Percentiles rank a stretch among this genome's conserved stretches.
Conservation (phyloP, 495 filamentous ascomycete species). For the Pseudoneurospora amorphoporcata region DNA sequence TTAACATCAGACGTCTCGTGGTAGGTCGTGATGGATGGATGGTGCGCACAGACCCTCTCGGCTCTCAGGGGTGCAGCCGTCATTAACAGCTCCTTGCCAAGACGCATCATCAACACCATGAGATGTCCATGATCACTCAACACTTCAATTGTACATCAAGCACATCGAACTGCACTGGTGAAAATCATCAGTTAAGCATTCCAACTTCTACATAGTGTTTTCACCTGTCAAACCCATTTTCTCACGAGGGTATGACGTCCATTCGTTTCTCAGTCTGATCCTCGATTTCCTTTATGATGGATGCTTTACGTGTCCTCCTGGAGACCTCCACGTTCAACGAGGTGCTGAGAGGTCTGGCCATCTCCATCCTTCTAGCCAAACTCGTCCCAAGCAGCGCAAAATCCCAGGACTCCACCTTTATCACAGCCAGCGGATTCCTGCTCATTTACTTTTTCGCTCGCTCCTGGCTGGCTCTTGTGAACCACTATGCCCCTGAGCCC, state of each 20-base stretch:
- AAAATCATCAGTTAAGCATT: background rate
- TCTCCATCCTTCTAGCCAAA: slow-evolving; percentile 3
- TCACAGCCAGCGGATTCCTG: slow-evolving; percentile 3
- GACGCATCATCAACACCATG: background rate
- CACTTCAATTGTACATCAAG: background rate
- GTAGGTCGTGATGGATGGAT: background rate
- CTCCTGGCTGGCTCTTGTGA: slow-evolving; percentile 30
- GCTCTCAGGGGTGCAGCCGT: background rate
- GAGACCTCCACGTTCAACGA: slow-evolving; percentile 3
- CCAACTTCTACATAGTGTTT: background rate
- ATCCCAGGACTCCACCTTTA: background rate
- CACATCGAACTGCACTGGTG: background rate
- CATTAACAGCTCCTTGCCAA: background rate
- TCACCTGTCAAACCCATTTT: background rate
- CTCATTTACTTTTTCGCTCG: slow-evolving; percentile 9
- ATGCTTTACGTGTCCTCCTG: slow-evolving; percentile 1
- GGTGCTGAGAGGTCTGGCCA: slow-evolving; percentile 4
- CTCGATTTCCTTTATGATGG: slow-evolving; percentile 7
- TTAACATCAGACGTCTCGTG: background rate
- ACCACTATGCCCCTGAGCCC: slow-evolving; percentile 55
- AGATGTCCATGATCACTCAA: background rate
- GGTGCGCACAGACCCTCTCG: background rate
- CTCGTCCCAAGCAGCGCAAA: background rate
- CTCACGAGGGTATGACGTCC: background rate
- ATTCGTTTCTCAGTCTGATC: background rate